Conservation (phyloP, 139 green algal genomes). For the Mesotaenium endlicherianum region DNA sequence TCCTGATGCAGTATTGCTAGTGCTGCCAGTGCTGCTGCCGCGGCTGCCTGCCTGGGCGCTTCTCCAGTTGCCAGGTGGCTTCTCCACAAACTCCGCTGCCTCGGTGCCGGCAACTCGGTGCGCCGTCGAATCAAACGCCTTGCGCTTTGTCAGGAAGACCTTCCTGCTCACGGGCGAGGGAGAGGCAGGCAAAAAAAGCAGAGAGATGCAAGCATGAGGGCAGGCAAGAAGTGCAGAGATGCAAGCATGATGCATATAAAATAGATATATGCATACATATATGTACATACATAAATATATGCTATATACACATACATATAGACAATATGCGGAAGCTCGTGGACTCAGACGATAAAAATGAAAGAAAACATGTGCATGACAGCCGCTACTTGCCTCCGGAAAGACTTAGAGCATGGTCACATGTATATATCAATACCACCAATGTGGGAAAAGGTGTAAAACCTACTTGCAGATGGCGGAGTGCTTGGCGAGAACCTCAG, state of each 20-base stretch:
- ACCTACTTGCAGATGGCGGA: neutral
- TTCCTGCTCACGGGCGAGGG: neutral
- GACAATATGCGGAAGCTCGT: neutral
- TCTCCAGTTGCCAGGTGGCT: no score
- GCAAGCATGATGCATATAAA: no score
- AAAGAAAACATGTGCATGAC: neutral
- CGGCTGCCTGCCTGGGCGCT: no score
- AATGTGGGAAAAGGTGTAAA: neutral
- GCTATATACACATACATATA: neutral
- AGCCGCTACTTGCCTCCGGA: neutral
- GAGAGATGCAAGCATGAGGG: no score
- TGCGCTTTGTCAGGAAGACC: slow-evolving; percentile 1
- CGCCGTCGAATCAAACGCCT: neutral
- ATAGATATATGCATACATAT: no score
- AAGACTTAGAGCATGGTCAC: neutral
- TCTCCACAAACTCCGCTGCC: neutral
- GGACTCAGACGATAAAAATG: neutral
- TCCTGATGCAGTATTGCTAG: no score
- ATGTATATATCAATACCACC: neutral
- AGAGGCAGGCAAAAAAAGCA: neutral
- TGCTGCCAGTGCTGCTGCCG: no score
- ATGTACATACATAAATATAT: neutral
- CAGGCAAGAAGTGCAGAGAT: no score
- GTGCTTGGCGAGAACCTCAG: neutral
- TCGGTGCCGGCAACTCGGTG: neutral